Conservation (phyloP, 208 protist genomes). For the Crithidia expoeki region DNA sequence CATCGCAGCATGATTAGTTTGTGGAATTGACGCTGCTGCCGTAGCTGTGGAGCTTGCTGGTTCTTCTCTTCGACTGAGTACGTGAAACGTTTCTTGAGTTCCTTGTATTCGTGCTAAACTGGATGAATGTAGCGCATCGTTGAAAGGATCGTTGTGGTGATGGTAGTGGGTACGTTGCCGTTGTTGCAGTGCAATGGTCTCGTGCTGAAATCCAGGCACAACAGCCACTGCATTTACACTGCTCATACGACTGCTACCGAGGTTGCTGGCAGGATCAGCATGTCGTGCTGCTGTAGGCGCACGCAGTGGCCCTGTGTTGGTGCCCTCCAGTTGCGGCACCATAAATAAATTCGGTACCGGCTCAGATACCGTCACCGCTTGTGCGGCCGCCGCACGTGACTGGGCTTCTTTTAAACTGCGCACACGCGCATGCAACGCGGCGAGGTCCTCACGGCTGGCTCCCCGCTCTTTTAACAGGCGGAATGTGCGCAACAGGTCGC, state of each 20-base stretch:
- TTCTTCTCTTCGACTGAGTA: no score
- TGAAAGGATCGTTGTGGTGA: background rate
- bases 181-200: background rate
- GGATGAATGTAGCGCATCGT: background rate
- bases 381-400: background rate
- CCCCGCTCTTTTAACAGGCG: conserved; percentile 45
- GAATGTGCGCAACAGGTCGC: conserved; percentile 43
- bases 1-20: no score
- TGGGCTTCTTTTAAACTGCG: conserved; percentile 34
- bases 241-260: background rate
- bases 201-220: no score
- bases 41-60: no score
- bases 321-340: no score
- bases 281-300: no score
- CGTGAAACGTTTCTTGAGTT: no score
- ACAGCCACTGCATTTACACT: background rate
- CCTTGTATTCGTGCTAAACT: background rate
- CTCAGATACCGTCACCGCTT: background rate
- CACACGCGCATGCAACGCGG: conserved; percentile 33
- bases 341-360: no score
- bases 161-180: background rate
- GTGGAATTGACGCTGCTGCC: no score
- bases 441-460: conserved; percentile 31
- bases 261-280: background rate
- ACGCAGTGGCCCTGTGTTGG: no score